Conservation (phyloP, 2,329 filamentous ascomycete species). For the Sordariomycetes sp. region DNA sequence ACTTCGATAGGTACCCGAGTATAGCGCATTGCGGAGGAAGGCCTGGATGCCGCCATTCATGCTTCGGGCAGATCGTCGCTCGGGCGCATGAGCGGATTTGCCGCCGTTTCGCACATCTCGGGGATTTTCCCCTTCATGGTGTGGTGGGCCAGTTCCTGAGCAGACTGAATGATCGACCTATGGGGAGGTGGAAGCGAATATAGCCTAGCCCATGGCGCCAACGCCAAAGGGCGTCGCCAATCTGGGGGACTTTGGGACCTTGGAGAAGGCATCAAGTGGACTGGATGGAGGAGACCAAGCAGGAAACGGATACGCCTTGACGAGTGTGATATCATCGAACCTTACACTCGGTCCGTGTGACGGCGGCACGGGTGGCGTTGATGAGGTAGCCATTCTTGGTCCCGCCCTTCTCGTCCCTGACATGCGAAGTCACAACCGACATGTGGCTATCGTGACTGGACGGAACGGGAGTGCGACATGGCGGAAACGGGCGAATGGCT, state of each 20-base stretch:
- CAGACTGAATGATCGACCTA: neutral
- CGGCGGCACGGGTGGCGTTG: neutral
- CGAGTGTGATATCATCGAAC: neutral
- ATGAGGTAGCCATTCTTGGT: neutral
- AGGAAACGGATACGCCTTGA: neutral
- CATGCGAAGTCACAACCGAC: neutral
- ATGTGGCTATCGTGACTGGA: neutral
- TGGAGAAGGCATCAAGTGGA: neutral
- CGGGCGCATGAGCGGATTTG: constrained; percentile 1
- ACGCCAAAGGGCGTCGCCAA: neutral
- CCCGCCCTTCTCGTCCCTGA: neutral
- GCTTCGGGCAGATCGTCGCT: constrained; percentile 1
- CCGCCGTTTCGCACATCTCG: constrained; percentile 6
- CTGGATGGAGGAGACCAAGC: neutral
- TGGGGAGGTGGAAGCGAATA: neutral
- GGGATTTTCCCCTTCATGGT: neutral
- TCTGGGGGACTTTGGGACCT: neutral
- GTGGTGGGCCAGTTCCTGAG: neutral
- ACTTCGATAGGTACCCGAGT: neutral
- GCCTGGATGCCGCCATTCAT: neutral
- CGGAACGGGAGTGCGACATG: neutral
- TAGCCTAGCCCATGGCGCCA: neutral
- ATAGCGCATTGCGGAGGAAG: neutral
- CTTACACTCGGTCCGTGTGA: neutral
- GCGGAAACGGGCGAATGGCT: neutral